Base-by-base conservation (phyloP, 2,329 filamentous ascomycete species). In the Ceratocystis albifundus region DNA sequence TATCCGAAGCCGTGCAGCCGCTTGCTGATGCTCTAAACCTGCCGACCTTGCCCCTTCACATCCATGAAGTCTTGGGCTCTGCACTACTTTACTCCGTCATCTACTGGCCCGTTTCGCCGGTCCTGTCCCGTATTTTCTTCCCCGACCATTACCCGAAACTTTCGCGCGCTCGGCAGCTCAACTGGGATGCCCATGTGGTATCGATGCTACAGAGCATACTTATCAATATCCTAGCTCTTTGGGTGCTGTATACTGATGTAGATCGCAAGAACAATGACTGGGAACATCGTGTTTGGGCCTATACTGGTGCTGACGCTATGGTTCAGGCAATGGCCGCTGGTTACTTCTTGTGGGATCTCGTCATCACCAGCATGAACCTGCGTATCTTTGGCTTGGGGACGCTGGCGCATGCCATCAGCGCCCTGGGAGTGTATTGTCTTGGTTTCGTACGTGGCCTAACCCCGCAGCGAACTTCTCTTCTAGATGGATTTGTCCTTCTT, bases 131-230 rank as follows among this genome's bases (percentile, higher is more conserved):
- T 59, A 72, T 77, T 66, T 74, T 90, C 68, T 85, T 88, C 69
- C 84, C 87, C 2, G 71, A 78, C 59, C 79, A 82, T 70, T 94
- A 94, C 76, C 74, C 78, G 41, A 80, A 90, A 70, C 82, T 84
- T 62, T 76, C 78, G 30, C 80, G 82, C 66, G 89, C 87, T 66
- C 82, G 81, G 73, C 76, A 76, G 57, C 79, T 90, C 69, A 94
- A 88, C 79, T 94, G 90, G 90, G 85, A 95, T 74, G 87, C 90
- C 28, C 90, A 93, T 73, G 86, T 93, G 66, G 89, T 94, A 41
- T 91, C 88, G n/a, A 82, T 94, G 70, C 79, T 89, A 66, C 90
- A 95, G 80, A 87, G 85, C 73, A 78, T 80, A 41, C 76, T 90
- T 66, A 89, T 95, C 76, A 90, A 87, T 74, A 74, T 71, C 61